A percentile compares a stretch with the other conserved stretches of the same genome.
phyloP scores from a whole-genome alignment of 2,329 filamentous ascomycete genomes.

The Fusarium mangiferae region DNA sequence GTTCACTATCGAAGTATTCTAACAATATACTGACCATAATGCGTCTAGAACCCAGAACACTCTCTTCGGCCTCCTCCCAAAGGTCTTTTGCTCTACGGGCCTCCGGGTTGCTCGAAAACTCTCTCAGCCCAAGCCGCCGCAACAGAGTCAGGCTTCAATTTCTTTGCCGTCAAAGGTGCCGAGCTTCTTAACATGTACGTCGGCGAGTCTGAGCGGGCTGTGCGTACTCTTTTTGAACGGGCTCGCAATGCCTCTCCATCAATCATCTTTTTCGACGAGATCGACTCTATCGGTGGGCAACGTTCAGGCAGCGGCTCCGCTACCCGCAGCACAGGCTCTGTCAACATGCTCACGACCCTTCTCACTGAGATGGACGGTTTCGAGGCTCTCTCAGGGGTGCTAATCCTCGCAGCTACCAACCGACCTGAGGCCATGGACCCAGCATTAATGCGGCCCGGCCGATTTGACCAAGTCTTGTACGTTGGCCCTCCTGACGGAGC shows the following conservation, averaged over 20 bases:
- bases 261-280: constrained; percentile 97
- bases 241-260: constrained; percentile 87
- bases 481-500: constrained; percentile 81
- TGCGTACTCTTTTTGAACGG: constrained; percentile 86
- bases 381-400: constrained; percentile 82
- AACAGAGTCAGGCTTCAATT: constrained; percentile 90
- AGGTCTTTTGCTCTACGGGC: constrained; percentile 89
- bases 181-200: constrained; percentile 98
- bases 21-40: constrained; percentile 10
- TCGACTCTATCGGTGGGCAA: constrained; percentile 81
- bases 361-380: constrained; percentile 98
- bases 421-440: constrained; percentile 87
- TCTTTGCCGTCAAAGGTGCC: constrained; percentile 92
- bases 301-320: constrained; percentile 56
- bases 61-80: constrained; percentile 71
- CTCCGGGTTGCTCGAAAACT: constrained; percentile 94
- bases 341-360: constrained; percentile 89
- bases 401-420: constrained; percentile 92
- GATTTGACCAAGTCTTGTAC: constrained; percentile 87
- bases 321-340: constrained; percentile 56
- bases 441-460: constrained; percentile 84
- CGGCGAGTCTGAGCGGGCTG: constrained; percentile 87
- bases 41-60: constrained; percentile 45
- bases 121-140: constrained; percentile 91
- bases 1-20: neutral